These are phyloP conservation scores for Pythium periplocum DNA, from an alignment of 352 stramenopile species.

Conservation along the genomic window DNA sequence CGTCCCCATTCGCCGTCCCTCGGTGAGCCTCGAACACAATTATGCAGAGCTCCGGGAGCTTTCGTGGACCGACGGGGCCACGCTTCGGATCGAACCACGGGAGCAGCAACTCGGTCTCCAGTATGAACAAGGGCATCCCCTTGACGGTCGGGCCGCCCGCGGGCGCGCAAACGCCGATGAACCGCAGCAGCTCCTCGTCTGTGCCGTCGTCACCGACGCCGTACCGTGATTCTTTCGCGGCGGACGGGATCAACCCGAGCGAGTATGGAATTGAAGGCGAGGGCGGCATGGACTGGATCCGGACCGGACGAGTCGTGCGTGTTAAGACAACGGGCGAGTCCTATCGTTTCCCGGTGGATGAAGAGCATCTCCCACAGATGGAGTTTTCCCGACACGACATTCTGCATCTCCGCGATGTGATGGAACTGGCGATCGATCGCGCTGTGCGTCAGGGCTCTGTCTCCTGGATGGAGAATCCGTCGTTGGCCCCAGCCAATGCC, in stretches of 20 bases:
- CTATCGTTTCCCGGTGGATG: slow-evolving; percentile 67
- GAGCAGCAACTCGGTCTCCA: slow-evolving; percentile 3
- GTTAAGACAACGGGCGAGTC: slow-evolving; percentile 68
- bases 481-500: slow-evolving; percentile 36
- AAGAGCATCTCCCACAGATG: slow-evolving; percentile 45
- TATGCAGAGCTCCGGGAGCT: too few relatives aligned
- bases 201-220: slow-evolving; percentile 17
- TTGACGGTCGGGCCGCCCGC: slow-evolving; percentile 12
- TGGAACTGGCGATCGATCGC: slow-evolving; percentile 34
- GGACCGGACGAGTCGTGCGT: slow-evolving; percentile 60
- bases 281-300: slow-evolving; percentile 56
- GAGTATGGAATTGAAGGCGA: slow-evolving; percentile 30
- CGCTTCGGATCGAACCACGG: too few relatives aligned
- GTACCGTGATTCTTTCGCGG: slow-evolving; percentile 15
- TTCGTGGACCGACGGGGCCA: too few relatives aligned
- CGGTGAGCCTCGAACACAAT: too few relatives aligned
- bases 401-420: slow-evolving; percentile 22
- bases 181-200: slow-evolving; percentile 20
- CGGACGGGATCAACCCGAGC: slow-evolving; percentile 13
- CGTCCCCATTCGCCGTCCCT: too few relatives aligned
- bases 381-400: slow-evolving; percentile 16
- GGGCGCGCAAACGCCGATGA: too few relatives aligned
- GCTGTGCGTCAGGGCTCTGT: slow-evolving; percentile 21
- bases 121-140: slow-evolving; percentile 5
- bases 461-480: slow-evolving; percentile 74